Percentiles rank a stretch among this genome's conserved stretches.
Evolutionary conservation across 331 rosid species (phyloP).

Genomic region (Malus hybrid): DNA sequence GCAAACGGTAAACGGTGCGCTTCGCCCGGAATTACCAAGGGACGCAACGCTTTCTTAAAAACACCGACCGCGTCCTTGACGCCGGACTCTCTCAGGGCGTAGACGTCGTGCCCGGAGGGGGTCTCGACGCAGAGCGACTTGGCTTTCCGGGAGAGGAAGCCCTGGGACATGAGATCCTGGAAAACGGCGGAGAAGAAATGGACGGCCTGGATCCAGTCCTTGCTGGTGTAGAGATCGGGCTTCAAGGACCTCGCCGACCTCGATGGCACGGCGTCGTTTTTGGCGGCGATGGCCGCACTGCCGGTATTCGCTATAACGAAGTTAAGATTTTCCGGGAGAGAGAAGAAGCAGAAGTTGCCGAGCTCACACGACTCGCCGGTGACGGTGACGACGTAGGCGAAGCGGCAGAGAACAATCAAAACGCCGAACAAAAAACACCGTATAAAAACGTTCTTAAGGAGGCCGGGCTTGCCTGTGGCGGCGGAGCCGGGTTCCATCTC

Average conservation of each 20-base stretch:
- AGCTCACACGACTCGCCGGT: conserved; percentile 73
- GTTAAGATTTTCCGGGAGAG: conserved; percentile 58
- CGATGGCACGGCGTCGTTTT: conserved; percentile 4
- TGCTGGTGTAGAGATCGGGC: conserved; percentile 41
- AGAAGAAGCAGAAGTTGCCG: conserved; percentile 77
- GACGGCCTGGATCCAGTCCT: conserved; percentile 71
- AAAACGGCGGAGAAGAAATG: conserved; percentile 73
- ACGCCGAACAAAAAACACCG: conserved; percentile 66
- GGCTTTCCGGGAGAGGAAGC: conserved; percentile 50
- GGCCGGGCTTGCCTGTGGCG: conserved; percentile 35
- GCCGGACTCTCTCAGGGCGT: conserved; percentile 65
- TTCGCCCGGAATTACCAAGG: conserved; percentile 51
- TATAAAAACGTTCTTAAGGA: conserved; percentile 41
- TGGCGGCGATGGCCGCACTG: conserved; percentile 23
- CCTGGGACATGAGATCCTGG: conserved; percentile 56
- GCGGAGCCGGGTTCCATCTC: conserved; percentile 40
- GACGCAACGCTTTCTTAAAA: conserved; percentile 56
- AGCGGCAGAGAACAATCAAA: conserved; percentile 53
- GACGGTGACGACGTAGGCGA: conserved; percentile 65
- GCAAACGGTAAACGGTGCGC: conserved; percentile 53
- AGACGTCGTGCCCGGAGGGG: conserved; percentile 63
- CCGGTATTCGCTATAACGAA: conserved; percentile 40
- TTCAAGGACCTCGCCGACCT: background rate
- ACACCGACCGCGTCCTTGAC: conserved; percentile 58
- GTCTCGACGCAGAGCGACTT: conserved; percentile 70